Base-by-base conservation (phyloP, 306 rosid species). In the Quercus mongolica region DNA sequence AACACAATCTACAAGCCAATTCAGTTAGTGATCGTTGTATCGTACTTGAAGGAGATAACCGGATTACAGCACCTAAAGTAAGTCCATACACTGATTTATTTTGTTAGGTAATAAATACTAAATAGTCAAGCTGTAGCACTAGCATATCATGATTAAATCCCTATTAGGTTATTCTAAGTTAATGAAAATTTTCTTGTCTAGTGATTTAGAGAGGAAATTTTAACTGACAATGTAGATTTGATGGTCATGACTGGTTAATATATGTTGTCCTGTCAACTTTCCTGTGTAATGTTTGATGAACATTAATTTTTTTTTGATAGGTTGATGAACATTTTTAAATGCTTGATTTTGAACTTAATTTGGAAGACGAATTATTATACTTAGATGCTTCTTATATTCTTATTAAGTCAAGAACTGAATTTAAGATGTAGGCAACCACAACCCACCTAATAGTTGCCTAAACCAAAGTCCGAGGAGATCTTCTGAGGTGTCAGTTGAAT, bases 11-110 rank as follows among this genome's bases (percentile, higher is more conserved):
- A 33, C 86, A 82, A 81, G 84, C 83, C 56, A 95, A 93, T 89
- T 88, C 87, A 62, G 94, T 95, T 28, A 65, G 87, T 25, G 86
- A 91, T 74, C 85, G 91, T 4, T 95, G 99, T 84, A 76, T 90
- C 21, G 28, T 95, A 74, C 91, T 95, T 69, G 94, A 86, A 80
- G 98, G 99, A 82, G 99, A 93, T 85, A 95, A 90, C 88, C 86
- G 88, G 80, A 75, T 74, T 69, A 83, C 85, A n/a, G 94, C 99
- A 80, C 98, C 99, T 59, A 84, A 86, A 87, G 99, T 92, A 89
- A 26, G 68, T 55, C 76, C 49, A 30, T 4, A 14, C 14, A 19
- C 28, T 58, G 61, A 14, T 79, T 71, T 41, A 46, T 49, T 38
- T 59, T 57, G 3, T 58, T 57, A 14, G 71, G 33, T 18, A 20